phyloP scores from a whole-genome alignment of 805 yeast species.

The Yueomyces sinensis region DNA sequence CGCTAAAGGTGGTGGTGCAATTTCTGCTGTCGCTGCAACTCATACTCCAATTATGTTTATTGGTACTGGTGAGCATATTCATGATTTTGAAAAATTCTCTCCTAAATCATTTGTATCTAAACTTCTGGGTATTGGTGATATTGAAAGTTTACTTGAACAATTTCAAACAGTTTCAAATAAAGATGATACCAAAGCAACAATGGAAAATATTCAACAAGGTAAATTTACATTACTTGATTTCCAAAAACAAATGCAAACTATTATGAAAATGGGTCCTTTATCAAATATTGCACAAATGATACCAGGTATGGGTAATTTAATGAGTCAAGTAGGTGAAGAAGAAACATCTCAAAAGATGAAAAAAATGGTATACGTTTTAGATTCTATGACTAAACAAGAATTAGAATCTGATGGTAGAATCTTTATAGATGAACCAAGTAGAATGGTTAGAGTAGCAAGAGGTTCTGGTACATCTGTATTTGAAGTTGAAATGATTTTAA shows the following conservation, averaged over 20 bases:
- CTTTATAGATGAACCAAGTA: slow-evolving; percentile 66
- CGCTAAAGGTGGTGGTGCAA: slow-evolving; percentile 99
- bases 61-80: slow-evolving; percentile 97
- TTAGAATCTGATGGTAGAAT: slow-evolving; percentile 79
- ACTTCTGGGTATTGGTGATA: slow-evolving; percentile 87
- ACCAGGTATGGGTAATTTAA: slow-evolving; percentile 81
- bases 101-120: slow-evolving; percentile 87
- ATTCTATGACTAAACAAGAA: slow-evolving; percentile 89
- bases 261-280: slow-evolving; percentile 93
- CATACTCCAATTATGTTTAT: slow-evolving; percentile 89
- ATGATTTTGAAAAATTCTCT: slow-evolving; percentile 81
- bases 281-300: slow-evolving; percentile 91
- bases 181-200: slow-evolving; percentile 77
- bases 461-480: slow-evolving; percentile 90
- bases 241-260: slow-evolving; percentile 88
- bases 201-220: slow-evolving; percentile 90
- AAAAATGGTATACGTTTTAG: slow-evolving; percentile 82
- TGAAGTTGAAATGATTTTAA: slow-evolving; percentile 85
- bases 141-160: slow-evolving; percentile 88
- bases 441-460: slow-evolving; percentile 81
- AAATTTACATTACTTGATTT: slow-evolving; percentile 84
- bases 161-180: slow-evolving; percentile 62
- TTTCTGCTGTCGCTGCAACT: slow-evolving; percentile 96
- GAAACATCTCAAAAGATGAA: slow-evolving; percentile 78
- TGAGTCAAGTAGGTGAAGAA: slow-evolving; percentile 82